phyloP scores from a whole-genome alignment of 495 filamentous ascomycete species.

The Penicillium desertorum region DNA sequence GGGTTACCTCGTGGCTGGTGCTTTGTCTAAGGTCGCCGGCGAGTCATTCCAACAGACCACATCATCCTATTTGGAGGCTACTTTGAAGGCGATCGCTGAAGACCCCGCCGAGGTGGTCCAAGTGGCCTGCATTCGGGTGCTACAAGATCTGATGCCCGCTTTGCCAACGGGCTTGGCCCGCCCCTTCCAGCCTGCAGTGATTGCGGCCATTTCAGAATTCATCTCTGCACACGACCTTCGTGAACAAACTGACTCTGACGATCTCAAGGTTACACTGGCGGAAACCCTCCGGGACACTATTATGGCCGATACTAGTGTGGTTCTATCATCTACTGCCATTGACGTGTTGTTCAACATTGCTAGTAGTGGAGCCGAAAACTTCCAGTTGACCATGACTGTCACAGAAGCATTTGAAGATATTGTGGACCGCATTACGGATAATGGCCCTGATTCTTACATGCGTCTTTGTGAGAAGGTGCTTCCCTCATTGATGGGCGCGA shows the following conservation, averaged over 20 bases:
- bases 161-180: conserved; percentile 51
- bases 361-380: conserved; percentile 82
- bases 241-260: conserved; percentile 81
- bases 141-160: conserved; percentile 76
- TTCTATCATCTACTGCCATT: conserved; percentile 67
- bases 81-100: conserved; percentile 68
- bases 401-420: conserved; percentile 90
- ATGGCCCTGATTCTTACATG: conserved; percentile 66
- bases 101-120: conserved; percentile 85
- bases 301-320: conserved; percentile 68
- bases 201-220: conserved; percentile 74
- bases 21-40: conserved; percentile 60
- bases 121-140: conserved; percentile 83
- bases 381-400: conserved; percentile 78
- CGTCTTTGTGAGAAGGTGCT: conserved; percentile 84
- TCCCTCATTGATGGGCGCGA: conserved; percentile 81
- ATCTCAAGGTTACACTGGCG: conserved; percentile 84
- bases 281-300: conserved; percentile 86
- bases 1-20: conserved; percentile 79
- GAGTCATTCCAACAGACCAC: conserved; percentile 54
- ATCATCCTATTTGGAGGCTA: conserved; percentile 66
- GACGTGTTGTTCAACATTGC: conserved; percentile 88
- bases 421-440: conserved; percentile 61
- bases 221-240: conserved; percentile 73
- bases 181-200: conserved; percentile 68